Conservation (phyloP, 352 stramenopile species). For the Pythium brassicae region DNA sequence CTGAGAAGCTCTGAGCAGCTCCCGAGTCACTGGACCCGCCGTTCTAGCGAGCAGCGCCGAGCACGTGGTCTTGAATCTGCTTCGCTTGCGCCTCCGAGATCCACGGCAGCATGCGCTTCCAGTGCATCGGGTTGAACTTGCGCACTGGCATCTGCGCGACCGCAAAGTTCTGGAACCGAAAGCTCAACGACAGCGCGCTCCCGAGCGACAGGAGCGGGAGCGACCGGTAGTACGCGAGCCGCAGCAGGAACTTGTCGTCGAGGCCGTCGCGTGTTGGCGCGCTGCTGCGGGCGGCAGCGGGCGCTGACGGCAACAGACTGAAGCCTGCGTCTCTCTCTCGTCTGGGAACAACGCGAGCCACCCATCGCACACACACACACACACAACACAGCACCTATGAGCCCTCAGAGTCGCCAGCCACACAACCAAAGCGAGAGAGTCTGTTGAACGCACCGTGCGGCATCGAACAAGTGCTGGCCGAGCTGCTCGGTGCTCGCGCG, state of each 20-base stretch:
- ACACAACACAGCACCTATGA: background rate
- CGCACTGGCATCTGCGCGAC: slow-evolving; percentile 54
- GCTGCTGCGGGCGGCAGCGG: background rate
- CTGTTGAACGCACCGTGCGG: slow-evolving; percentile 7
- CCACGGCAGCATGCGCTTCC: slow-evolving; percentile 82
- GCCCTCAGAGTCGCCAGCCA: background rate
- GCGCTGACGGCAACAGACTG: slow-evolving; percentile 17
- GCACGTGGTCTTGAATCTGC: slow-evolving; percentile 43
- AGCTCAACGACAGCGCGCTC: slow-evolving; percentile 67
- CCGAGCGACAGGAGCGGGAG: slow-evolving; percentile 48
- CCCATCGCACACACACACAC: background rate
- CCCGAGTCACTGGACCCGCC: no score
- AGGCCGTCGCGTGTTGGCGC: slow-evolving; percentile 12
- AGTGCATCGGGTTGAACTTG: slow-evolving; percentile 87
- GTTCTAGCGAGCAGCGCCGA: slow-evolving; percentile 16
- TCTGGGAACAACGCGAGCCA: slow-evolving; percentile 6
- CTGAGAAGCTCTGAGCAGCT: slow-evolving; percentile 2
- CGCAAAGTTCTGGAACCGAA: slow-evolving; percentile 69
- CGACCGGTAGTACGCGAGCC: slow-evolving; percentile 56
- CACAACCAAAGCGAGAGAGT: background rate
- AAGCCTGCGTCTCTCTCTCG: slow-evolving; percentile 34
- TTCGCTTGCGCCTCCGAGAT: slow-evolving; percentile 53
- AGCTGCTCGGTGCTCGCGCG: slow-evolving; percentile 6
- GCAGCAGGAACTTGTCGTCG: slow-evolving; percentile 45
- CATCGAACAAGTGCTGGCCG: slow-evolving; percentile 9